phyloP scores from a whole-genome alignment of 176 grass and related monocot species.

The Bromus sterilis region DNA sequence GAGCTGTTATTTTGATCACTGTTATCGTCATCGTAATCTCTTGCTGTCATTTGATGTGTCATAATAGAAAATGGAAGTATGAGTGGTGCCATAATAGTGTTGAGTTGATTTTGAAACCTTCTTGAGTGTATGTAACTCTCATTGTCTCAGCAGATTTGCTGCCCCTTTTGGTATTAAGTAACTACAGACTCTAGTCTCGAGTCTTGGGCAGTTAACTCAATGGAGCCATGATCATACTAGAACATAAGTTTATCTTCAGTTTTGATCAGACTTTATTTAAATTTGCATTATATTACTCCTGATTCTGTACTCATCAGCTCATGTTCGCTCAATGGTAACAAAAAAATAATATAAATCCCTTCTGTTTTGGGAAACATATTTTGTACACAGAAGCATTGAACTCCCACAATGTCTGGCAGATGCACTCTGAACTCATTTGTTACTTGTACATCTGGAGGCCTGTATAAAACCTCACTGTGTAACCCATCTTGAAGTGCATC shows the following conservation, averaged over 20 bases:
- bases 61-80: neutral
- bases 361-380: neutral
- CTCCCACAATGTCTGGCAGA: neutral
- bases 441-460: neutral
- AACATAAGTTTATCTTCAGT: neutral
- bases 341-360: neutral
- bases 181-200: neutral
- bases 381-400: neutral
- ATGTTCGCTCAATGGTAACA: neutral
- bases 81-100: neutral
- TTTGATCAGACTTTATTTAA: neutral
- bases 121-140: neutral
- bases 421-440: neutral
- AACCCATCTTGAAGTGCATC: neutral
- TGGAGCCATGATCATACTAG: neutral
- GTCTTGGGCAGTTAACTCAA: neutral
- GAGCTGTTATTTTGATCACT: neutral
- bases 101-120: neutral
- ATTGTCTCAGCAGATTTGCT: neutral
- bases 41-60: neutral
- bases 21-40: neutral
- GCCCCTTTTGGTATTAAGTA: neutral
- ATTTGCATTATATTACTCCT: neutral
- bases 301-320: neutral
- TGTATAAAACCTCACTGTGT: neutral